A percentile compares a stretch with the other conserved stretches of the same genome.
Conservation (phyloP, 2,329 filamentous ascomycete species). For the Phyllosticta citriasiana region DNA sequence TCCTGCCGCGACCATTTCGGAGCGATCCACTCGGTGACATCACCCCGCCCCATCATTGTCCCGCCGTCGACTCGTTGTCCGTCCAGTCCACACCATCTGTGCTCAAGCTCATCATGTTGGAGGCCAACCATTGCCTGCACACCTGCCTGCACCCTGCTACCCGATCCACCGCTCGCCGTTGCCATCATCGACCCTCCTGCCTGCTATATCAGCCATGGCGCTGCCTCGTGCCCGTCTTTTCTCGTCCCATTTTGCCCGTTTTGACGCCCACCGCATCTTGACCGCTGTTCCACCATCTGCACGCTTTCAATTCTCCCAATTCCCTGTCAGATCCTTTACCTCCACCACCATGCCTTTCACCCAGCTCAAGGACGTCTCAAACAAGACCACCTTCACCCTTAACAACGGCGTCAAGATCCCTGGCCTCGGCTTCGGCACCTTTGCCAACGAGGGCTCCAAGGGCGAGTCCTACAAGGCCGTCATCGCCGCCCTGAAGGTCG, state of each 20-base stretch:
- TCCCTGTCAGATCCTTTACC: not conserved
- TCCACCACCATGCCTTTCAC: constrained; percentile 7
- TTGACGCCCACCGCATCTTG: not conserved
- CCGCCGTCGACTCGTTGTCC: not conserved
- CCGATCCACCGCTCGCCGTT: not conserved
- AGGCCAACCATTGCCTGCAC: not conserved
- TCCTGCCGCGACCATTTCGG: not conserved
- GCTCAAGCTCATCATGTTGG: not conserved
- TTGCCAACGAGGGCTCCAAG: constrained; percentile 57
- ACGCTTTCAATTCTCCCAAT: not conserved
- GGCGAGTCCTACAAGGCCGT: constrained; percentile 46
- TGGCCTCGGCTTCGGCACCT: constrained; percentile 63
- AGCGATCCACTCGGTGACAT: constrained; percentile 9
- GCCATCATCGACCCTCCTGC: not conserved
- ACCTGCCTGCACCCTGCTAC: not conserved
- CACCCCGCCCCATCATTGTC: constrained; percentile 1
- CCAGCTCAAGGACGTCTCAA: constrained; percentile 12
- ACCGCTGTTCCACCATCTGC: constrained; percentile 8
- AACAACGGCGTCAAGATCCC: constrained; percentile 55
- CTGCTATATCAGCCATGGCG: constrained; percentile 5
- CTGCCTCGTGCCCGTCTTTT: not conserved
- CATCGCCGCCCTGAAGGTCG: constrained; percentile 46
- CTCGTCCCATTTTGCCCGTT: not conserved
- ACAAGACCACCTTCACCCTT: constrained; percentile 39
- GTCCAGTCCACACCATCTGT: not conserved